Evolutionary conservation across 768 basidiomycete species (phyloP).

Genomic region (Lentinus brumalis): DNA sequence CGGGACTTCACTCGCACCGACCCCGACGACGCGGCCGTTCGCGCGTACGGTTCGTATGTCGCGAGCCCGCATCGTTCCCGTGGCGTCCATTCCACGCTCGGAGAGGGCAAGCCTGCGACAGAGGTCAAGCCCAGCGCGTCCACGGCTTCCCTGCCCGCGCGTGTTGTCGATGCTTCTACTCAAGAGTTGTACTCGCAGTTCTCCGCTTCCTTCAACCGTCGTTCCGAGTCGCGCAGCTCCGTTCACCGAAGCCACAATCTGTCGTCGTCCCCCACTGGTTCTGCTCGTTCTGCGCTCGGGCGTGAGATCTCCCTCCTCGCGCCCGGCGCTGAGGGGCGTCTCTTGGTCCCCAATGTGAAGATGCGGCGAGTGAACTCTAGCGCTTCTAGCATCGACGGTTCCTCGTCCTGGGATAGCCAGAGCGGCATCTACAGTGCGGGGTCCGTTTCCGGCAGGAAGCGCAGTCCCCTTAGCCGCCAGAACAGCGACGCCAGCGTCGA

Average conservation of each 20-base stretch:
- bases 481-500: constrained; percentile 42
- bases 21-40: constrained; percentile 33
- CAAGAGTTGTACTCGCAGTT: constrained; percentile 57
- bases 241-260: constrained; percentile 30
- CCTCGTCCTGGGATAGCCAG: constrained; percentile 18
- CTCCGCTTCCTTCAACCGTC: constrained; percentile 56
- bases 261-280: constrained; percentile 35
- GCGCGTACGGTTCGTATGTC: constrained; percentile 45
- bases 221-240: constrained; percentile 52
- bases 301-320: constrained; percentile 51
- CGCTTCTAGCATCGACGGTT: constrained; percentile 21
- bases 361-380: constrained; percentile 31
- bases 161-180: constrained; percentile 18
- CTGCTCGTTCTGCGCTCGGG: constrained; percentile 39
- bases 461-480: constrained; percentile 43
- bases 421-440: constrained; percentile 8
- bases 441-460: constrained; percentile 22
- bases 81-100: constrained; percentile 52
- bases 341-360: constrained; percentile 54
- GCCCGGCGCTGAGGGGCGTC: constrained; percentile 62
- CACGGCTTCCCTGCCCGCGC: constrained; percentile 9
- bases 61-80: constrained; percentile 53
- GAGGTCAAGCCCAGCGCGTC: constrained; percentile 20
- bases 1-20: constrained; percentile 26
- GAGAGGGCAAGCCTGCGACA: constrained; percentile 29